Conservation (phyloP, 2,329 filamentous ascomycete genomes). For the Diaporthe aspalathi region DNA sequence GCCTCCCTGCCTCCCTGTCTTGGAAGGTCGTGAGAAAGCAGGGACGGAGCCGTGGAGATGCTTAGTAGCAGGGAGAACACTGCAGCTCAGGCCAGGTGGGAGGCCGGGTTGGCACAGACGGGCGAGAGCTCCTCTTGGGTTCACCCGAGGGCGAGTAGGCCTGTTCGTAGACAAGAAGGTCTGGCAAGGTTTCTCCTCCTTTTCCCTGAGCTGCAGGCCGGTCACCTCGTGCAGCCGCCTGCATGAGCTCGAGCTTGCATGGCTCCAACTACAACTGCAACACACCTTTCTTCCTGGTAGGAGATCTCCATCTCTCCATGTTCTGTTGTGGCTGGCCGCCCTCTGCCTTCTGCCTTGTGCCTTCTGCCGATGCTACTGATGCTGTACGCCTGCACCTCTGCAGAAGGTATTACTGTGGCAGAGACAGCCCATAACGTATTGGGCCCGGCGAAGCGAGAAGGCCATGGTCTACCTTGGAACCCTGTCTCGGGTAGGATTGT, state of each 20-base stretch:
- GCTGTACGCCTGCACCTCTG: background rate
- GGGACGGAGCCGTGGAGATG: background rate
- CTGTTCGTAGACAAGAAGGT: too few species aligned
- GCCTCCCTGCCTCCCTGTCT: background rate
- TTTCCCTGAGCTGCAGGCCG: conserved; percentile 2
- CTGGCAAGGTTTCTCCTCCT: too few species aligned
- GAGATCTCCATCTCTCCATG: conserved; percentile 2
- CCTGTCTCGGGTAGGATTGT: conserved; percentile 29
- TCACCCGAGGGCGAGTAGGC: too few species aligned
- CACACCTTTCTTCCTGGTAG: background rate
- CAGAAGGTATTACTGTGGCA: background rate
- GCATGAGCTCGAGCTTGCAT: conserved; percentile 14
- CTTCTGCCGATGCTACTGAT: conserved; percentile 1
- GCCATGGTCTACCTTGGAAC: conserved; percentile 10
- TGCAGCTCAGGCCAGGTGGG: conserved; percentile 13
- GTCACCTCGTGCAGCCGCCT: conserved; percentile 22
- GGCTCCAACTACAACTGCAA: background rate
- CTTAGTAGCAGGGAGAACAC: too few species aligned
- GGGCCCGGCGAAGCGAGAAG: conserved; percentile 3
- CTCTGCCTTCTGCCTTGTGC: too few species aligned
- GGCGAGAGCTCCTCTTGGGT: conserved; percentile 2
- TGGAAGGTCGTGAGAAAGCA: conserved; percentile 25
- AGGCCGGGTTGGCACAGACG: conserved; percentile 27
- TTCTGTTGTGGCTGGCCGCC: conserved; percentile 10
- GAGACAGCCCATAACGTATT: background rate